phyloP scores from a whole-genome alignment of 257 asterid genomes.

The Solanum etuberosum region DNA sequence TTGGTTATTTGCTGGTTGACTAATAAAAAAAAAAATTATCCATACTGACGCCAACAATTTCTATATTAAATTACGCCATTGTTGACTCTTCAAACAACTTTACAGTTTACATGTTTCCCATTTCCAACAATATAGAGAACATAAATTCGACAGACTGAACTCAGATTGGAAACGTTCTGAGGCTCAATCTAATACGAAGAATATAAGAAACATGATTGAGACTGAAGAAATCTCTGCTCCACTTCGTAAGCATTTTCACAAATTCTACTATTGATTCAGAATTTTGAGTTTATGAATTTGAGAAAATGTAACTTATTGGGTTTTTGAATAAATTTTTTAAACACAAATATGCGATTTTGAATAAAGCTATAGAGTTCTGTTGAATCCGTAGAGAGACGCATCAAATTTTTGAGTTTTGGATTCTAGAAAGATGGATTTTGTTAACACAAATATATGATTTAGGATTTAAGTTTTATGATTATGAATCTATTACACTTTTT shows the following conservation, averaged over 20 bases:
- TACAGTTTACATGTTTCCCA: background rate
- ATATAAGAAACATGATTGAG: conserved; percentile 3
- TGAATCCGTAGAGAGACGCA: background rate
- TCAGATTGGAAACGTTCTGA: background rate
- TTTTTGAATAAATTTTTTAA: background rate
- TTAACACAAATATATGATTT: background rate
- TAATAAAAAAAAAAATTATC: background rate
- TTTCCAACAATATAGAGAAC: background rate
- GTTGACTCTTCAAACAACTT: background rate
- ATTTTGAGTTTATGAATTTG: background rate
- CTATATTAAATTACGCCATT: background rate
- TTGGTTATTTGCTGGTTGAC: background rate
- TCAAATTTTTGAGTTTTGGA: background rate
- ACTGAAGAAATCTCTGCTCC: background rate
- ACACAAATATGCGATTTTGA: background rate
- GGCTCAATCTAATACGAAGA: background rate
- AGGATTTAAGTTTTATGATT: background rate
- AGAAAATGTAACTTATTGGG: background rate
- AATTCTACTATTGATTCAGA: background rate
- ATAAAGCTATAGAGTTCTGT: background rate
- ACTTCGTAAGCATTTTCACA: background rate
- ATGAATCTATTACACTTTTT: too few species aligned
- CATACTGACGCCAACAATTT: background rate
- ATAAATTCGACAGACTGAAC: background rate
- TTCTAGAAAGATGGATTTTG: background rate